Base-by-base conservation (phyloP, 768 basidiomycete species). In the Suillus hirtellus region DNA sequence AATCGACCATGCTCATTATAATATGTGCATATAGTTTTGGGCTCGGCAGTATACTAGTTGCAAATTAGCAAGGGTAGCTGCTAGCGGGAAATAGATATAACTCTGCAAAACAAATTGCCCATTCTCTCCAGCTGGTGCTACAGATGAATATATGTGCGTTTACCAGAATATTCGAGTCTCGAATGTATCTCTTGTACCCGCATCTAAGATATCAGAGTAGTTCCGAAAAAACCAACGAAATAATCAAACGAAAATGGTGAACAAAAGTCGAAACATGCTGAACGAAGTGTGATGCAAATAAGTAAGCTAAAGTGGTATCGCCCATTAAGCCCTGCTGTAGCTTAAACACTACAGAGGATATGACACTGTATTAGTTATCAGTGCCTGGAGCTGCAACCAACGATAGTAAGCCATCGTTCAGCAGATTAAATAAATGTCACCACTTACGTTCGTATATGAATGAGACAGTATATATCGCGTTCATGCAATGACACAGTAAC, bases 401-500 rank as follows among this genome's bases (percentile, higher is more conserved):
- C 10, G 4, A 34, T 10, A 2, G 50, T 53, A 10, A 53, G 50
- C 50, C 10, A 19, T 19, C 10, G 19, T 53, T 8, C 19, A 1
- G 4, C 11, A 10, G n/a, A 53, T 34, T 19, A 19, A 34, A 34
- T 31, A n/a, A 19, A 17, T 17, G 15, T 31, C 10, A 6, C 10
- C 11, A 34, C 52, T 53, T 34, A 53, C 52, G 1, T 53, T 7
- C 5, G 5, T 34, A 34, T 34, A 12, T 34, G 31, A 31, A 34
- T 34, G 19, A 17, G 31, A 34, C 17, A 2, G 31, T 19, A 2
- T 34, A 17, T 31, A 53, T n/a, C 5, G 31, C 10, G 52, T 53
- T 53, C 31, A 53, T 34, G 52, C 52, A 34, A 53, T 53, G 19
- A 53, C 19, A 11, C 52, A 53, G 19, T 53, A 53, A 34, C 52